phyloP scores from a whole-genome alignment of 1,284 basidiomycete species.

The Coniophora puteana region DNA sequence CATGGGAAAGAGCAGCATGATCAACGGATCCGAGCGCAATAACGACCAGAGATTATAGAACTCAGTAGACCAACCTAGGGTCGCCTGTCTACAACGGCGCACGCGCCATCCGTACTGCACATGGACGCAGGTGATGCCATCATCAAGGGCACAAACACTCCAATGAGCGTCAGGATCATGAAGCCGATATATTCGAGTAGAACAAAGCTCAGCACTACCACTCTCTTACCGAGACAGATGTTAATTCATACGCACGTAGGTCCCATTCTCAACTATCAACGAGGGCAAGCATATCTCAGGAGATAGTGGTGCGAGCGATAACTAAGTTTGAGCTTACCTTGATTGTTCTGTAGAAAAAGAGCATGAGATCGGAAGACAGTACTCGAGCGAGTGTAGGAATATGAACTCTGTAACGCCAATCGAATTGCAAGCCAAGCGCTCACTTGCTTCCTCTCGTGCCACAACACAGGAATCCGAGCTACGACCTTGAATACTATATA shows the following conservation, averaged over 20 bases:
- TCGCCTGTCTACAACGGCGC: slow-evolving; percentile 16
- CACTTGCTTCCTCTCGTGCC: too few relatives aligned
- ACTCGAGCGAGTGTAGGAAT: too few relatives aligned
- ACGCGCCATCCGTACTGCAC: slow-evolving; percentile 25
- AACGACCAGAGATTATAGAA: not conserved
- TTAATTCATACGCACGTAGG: slow-evolving; percentile 45
- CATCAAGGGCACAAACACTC: slow-evolving; percentile 23
- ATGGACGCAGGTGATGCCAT: slow-evolving; percentile 28
- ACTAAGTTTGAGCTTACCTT: slow-evolving; percentile 19
- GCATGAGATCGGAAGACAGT: not conserved
- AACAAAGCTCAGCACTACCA: slow-evolving; percentile 5
- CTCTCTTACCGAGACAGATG: not conserved
- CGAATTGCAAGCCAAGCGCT: too few relatives aligned
- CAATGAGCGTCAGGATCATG: slow-evolving; percentile 25
- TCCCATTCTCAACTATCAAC: slow-evolving; percentile 49
- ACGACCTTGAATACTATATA: too few relatives aligned
- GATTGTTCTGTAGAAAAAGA: slow-evolving; percentile 13
- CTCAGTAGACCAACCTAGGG: not conserved
- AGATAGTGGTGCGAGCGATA: slow-evolving; percentile 1
- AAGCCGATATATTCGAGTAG: slow-evolving; percentile 23
- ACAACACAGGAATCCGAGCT: too few relatives aligned
- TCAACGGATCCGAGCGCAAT: slow-evolving; percentile 1
- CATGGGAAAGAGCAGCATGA: slow-evolving; percentile 2
- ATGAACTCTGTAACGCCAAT: too few relatives aligned
- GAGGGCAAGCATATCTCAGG: slow-evolving; percentile 9